Evolutionary conservation across 2,329 filamentous ascomycete genomes (phyloP).

Genomic region (Sordariomycetes sp.): DNA sequence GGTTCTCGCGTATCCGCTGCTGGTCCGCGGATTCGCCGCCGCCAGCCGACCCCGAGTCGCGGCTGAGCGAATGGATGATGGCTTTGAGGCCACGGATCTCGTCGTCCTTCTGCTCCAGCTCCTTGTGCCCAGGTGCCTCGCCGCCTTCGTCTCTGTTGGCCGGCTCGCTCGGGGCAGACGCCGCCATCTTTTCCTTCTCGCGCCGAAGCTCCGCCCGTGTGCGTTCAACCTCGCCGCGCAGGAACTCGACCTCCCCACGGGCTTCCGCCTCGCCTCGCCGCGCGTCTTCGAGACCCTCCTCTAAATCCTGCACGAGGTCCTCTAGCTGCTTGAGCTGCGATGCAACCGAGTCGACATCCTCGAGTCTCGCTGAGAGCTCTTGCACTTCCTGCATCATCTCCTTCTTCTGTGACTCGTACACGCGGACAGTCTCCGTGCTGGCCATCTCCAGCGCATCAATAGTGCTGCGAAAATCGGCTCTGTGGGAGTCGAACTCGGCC

Average conservation of each 20-base stretch:
- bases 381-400: slow-evolving; percentile 72
- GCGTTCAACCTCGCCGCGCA: slow-evolving; percentile 87
- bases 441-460: slow-evolving; percentile 95
- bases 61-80: slow-evolving; percentile 90
- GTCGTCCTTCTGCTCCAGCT: slow-evolving; percentile 88
- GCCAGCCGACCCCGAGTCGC: slow-evolving; percentile 36
- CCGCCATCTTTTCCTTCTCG: slow-evolving; percentile 64
- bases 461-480: slow-evolving; percentile 91
- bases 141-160: slow-evolving; percentile 18
- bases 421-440: slow-evolving; percentile 85
- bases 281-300: slow-evolving; percentile 92
- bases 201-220: slow-evolving; percentile 77
- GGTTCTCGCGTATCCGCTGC: slow-evolving; percentile 47
- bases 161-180: slow-evolving; percentile 31
- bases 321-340: slow-evolving; percentile 88
- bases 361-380: slow-evolving; percentile 67
- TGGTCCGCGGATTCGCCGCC: slow-evolving; percentile 36
- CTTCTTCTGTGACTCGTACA: slow-evolving; percentile 88
- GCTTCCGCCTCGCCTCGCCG: slow-evolving; percentile 90
- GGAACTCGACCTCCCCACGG: slow-evolving; percentile 86
- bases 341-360: slow-evolving; percentile 86
- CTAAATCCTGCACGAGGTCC: slow-evolving; percentile 89
- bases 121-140: slow-evolving; percentile 44
- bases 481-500: slow-evolving; percentile 84
- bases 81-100: slow-evolving; percentile 95